Conservation (phyloP, 2,329 filamentous ascomycete genomes). For the Chaetomiaceae sp. region DNA sequence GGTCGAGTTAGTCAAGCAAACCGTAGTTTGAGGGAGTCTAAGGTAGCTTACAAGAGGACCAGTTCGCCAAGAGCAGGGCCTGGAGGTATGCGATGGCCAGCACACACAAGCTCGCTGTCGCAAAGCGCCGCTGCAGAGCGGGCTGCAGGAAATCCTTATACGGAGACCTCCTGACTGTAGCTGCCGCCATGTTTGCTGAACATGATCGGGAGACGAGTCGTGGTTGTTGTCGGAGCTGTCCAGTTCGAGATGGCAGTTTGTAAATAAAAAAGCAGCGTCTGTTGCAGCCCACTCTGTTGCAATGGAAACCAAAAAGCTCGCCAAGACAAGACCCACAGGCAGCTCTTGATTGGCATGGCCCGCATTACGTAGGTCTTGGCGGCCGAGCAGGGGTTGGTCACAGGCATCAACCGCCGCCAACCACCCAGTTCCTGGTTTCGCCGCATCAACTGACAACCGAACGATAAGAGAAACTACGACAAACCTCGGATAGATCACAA, state of each 20-base stretch:
- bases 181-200: slow-evolving; percentile 47
- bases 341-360: neutral
- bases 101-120: slow-evolving; percentile 66
- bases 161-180: slow-evolving; percentile 52
- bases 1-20: slow-evolving; percentile 14
- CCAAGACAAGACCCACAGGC: neutral
- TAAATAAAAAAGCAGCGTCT: slow-evolving; percentile 12
- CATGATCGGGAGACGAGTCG: slow-evolving; percentile 35
- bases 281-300: slow-evolving; percentile 1
- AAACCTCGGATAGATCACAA: neutral
- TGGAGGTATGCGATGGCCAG: slow-evolving; percentile 69
- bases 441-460: neutral
- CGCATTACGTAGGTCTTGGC: slow-evolving; percentile 18
- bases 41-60: slow-evolving; percentile 64
- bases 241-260: neutral
- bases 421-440: too few species aligned
- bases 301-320: neutral
- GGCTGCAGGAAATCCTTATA: slow-evolving; percentile 93
- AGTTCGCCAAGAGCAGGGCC: slow-evolving; percentile 65
- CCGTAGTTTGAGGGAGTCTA: neutral
- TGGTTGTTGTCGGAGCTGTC: neutral
- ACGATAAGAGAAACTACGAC: neutral
- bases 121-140: slow-evolving; percentile 80
- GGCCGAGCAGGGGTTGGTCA: neutral
- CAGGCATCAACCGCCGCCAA: neutral